These are phyloP conservation scores for Sugiyamaella neomexicana DNA, from an alignment of 1,139 yeast genomes.

Conservation along the genomic window DNA sequence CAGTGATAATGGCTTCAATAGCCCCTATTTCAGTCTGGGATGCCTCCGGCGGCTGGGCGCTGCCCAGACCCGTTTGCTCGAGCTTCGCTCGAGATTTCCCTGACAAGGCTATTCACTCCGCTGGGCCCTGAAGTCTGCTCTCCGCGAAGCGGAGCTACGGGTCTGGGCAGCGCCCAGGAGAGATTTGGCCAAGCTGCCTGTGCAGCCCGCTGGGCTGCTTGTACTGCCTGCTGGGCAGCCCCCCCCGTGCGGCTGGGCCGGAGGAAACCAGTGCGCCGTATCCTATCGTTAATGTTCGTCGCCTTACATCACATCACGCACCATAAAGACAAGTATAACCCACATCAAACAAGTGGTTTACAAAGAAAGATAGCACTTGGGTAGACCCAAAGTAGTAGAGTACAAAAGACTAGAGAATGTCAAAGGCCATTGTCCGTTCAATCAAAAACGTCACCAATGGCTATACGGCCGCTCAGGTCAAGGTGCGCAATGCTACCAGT, in stretches of 20 bases:
- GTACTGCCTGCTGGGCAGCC: too few relatives aligned
- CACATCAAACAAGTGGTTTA: neutral
- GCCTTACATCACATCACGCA: neutral
- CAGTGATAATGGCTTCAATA: too few relatives aligned
- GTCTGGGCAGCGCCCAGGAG: neutral
- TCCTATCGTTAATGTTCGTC: too few relatives aligned
- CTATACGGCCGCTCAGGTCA: constrained; percentile 79
- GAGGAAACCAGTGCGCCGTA: too few relatives aligned
- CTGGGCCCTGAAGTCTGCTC: neutral
- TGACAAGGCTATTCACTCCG: too few relatives aligned
- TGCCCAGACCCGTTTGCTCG: too few relatives aligned
- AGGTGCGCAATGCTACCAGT: constrained; percentile 91
- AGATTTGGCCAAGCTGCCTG: neutral
- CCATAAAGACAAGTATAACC: neutral
- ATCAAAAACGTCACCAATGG: constrained; percentile 94
- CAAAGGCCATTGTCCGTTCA: constrained; percentile 77
- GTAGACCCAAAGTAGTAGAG: too few relatives aligned
- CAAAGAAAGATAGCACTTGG: neutral
- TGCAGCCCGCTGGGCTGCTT: too few relatives aligned
- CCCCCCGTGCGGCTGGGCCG: too few relatives aligned
- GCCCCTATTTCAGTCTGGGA: too few relatives aligned
- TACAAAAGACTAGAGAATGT: constrained; percentile 45
- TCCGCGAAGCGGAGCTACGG: neutral
- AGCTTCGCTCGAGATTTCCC: too few relatives aligned
- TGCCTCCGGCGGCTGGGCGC: too few relatives aligned